phyloP scores from a whole-genome alignment of 163 green algal genomes.

The Scenedesmus sp. region DNA sequence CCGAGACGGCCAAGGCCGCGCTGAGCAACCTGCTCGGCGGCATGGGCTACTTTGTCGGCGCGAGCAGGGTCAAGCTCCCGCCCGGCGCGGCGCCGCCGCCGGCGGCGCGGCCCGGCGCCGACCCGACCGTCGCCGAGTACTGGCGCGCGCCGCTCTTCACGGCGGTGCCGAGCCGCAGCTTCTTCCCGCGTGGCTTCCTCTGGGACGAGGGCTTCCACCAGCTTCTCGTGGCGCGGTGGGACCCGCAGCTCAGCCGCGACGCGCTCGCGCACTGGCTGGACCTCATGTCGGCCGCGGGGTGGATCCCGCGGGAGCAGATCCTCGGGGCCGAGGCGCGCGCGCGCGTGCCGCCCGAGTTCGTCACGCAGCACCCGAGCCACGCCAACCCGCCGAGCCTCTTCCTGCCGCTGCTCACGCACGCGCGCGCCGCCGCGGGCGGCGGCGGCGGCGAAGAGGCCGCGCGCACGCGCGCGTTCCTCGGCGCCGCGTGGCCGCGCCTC shows the following conservation, averaged over 20 bases:
- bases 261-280: conserved; percentile 94
- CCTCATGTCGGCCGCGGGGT: conserved; percentile 77
- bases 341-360: conserved; percentile 84
- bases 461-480: conserved; percentile 58
- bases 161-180: conserved; percentile 84
- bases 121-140: conserved; percentile 44
- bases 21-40: conserved; percentile 93
- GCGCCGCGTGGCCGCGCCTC: conserved; percentile 79
- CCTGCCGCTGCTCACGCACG: conserved; percentile 60
- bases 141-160: conserved; percentile 82
- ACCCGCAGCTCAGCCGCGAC: conserved; percentile 72
- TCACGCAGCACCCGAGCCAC: conserved; percentile 83
- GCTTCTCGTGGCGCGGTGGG: conserved; percentile 78
- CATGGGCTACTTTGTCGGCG: conserved; percentile 94
- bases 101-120: background rate
- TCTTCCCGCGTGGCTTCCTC: conserved; percentile 96
- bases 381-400: conserved; percentile 96
- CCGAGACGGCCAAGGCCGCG: conserved; percentile 67
- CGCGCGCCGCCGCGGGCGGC: conserved; percentile 11
- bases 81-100: background rate
- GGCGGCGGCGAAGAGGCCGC: background rate
- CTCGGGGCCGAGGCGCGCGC: conserved; percentile 84
- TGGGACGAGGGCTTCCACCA: conserved; percentile 99
- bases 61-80: conserved; percentile 57
- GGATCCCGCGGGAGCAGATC: conserved; percentile 83